Evolutionary conservation across 2,329 filamentous ascomycete species (phyloP).

Genomic region (Fusarium sp.): DNA sequence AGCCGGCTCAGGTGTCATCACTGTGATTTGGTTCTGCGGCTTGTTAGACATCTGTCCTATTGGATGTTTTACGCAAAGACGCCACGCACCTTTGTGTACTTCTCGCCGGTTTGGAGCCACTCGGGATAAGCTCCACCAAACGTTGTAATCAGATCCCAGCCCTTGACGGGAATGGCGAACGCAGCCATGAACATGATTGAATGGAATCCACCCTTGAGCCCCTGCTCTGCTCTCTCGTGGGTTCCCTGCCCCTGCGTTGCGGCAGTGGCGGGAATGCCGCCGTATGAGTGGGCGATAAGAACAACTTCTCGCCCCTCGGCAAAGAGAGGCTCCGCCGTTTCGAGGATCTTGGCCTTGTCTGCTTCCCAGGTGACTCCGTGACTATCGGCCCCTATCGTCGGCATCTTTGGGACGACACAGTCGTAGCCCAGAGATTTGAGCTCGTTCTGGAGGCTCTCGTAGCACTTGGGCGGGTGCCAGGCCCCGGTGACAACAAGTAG

Average conservation of each 20-base stretch:
- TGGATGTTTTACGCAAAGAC: too few relatives aligned
- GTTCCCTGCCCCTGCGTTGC: not conserved
- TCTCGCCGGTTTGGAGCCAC: constrained; percentile 4
- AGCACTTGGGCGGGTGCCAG: constrained; percentile 4
- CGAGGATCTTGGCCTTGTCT: not conserved
- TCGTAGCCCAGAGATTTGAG: not conserved
- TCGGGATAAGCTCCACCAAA: constrained; percentile 1
- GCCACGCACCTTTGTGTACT: not conserved
- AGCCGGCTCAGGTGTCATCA: not conserved
- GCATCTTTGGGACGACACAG: not conserved
- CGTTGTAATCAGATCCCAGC: not conserved
- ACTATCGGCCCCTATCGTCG: not conserved
- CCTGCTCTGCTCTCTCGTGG: not conserved
- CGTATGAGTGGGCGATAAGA: constrained; percentile 3
- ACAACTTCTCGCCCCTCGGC: constrained; percentile 1
- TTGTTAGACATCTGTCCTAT: not conserved
- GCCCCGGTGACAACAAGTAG: constrained; percentile 1
- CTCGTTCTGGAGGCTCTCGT: not conserved
- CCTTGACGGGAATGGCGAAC: not conserved
- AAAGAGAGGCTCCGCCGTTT: not conserved
- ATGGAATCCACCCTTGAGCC: not conserved
- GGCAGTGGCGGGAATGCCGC: constrained; percentile 2
- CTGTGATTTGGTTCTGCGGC: not conserved
- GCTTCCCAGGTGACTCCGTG: constrained; percentile 6
- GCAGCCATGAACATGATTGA: constrained; percentile 3